These are phyloP conservation scores for Allium sativum DNA, from an alignment of 106 monocot species.

Conservation along the genomic window DNA sequence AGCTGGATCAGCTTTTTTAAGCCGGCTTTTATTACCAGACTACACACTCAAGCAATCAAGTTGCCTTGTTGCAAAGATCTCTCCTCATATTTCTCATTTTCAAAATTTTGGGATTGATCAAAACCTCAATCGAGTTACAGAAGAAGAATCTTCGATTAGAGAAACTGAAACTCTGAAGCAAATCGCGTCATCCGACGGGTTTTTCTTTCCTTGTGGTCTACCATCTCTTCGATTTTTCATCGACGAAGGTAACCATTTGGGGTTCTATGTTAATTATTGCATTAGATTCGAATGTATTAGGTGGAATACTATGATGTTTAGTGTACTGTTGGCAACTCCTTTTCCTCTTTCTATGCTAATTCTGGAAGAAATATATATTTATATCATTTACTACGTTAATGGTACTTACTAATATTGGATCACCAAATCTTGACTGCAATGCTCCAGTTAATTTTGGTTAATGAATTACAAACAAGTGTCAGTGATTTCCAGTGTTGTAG, in stretches of 20 bases:
- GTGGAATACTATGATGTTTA: no score
- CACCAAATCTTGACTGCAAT: no score
- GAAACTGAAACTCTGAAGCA: conserved; percentile 20
- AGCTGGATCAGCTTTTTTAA: conserved; percentile 31
- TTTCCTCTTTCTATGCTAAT: no score
- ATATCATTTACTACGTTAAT: no score
- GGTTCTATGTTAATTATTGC: no score
- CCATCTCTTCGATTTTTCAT: conserved; percentile 61
- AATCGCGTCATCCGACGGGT: conserved; percentile 19
- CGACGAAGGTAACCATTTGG: conserved; percentile 40
- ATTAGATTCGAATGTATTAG: no score
- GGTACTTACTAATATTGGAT: no score
- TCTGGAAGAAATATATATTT: no score
- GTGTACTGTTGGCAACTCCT: no score
- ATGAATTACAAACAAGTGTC: no score
- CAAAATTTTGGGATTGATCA: conserved; percentile 1
- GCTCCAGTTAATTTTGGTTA: no score
- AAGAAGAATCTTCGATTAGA: neutral
- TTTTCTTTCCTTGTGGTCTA: conserved; percentile 48
- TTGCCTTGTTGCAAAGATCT: conserved; percentile 5
- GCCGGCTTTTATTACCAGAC: conserved; percentile 23
- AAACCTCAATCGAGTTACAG: neutral
- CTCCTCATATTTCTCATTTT: conserved; percentile 1
- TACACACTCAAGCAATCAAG: neutral
- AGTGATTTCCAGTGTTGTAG: no score